phyloP scores from a whole-genome alignment of 768 basidiomycete genomes.

The Galerina marginata region DNA sequence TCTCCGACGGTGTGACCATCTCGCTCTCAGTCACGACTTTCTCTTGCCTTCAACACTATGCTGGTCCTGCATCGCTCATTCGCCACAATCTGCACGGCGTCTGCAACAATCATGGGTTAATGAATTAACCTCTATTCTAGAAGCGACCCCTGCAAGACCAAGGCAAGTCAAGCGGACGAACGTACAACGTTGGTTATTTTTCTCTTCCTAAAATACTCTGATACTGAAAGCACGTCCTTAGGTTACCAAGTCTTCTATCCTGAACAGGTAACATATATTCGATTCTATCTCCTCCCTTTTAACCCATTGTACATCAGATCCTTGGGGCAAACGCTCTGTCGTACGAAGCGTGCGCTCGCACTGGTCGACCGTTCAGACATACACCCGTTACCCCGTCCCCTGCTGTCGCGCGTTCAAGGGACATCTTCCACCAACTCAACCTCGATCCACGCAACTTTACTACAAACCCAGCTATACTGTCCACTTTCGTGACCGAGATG shows the following conservation, averaged over 20 bases:
- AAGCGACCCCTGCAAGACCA: not conserved
- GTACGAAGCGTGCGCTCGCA: slow-evolving; percentile 30
- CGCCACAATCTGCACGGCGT: not conserved
- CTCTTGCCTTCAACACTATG: slow-evolving; percentile 1
- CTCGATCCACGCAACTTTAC: slow-evolving; percentile 79
- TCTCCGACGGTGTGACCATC: slow-evolving; percentile 14
- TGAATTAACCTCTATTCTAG: not conserved
- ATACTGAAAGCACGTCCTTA: not conserved
- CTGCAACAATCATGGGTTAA: not conserved
- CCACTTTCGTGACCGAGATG: slow-evolving; percentile 70
- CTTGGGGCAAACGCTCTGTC: slow-evolving; percentile 26
- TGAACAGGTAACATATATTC: slow-evolving; percentile 5
- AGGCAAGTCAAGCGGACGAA: not conserved
- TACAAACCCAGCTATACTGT: slow-evolving; percentile 62
- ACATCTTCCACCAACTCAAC: slow-evolving; percentile 73
- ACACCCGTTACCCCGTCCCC: slow-evolving; percentile 61
- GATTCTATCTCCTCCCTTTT: not conserved
- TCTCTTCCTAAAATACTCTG: not conserved
- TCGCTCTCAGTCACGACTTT: not conserved
- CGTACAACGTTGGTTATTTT: slow-evolving; percentile 7
- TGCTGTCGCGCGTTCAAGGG: slow-evolving; percentile 56
- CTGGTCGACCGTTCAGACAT: slow-evolving; percentile 26
- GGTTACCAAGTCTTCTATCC: slow-evolving; percentile 11
- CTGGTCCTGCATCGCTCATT: slow-evolving; percentile 9
- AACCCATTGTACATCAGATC: not conserved